Base-by-base conservation (phyloP, 352 stramenopile genomes). In the Thalassiosira mediterranea region DNA sequence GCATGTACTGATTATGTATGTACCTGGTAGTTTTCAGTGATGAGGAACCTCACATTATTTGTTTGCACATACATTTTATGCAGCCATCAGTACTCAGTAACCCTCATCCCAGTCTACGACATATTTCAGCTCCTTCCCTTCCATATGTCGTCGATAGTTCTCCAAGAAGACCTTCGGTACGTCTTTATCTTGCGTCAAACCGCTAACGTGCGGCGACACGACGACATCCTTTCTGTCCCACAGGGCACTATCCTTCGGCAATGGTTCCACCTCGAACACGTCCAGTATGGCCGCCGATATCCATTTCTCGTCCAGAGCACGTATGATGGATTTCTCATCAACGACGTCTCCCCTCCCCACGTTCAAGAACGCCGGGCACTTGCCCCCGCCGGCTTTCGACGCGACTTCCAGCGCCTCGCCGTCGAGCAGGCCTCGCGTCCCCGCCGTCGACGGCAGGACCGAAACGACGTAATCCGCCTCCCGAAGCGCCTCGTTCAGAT, bases 331-430 rank as follows among this genome's bases (percentile, higher is more conserved):
- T 28, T 44, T 46, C 67, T 95, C 90, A 19, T 73, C 69, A 52
- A 95, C 87, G 2, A 97, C 77, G 65, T 97, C 92, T 10, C 93
- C 93, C 46, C 92, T 88, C 2, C 93, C 93, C 57, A 95, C 91
- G 74, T 96, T 96, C 72, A 96, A 88, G 58, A 97, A 91, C 53
- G 95, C 88, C 15, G 92, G 90, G 34, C 32, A 70, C 17, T 66
- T 88, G 75, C 68, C 83, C 84, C 57, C 63, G 25, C 62, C 60
- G 2, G 1, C 23, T 31, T 19, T 57, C 0, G 73, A 65, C 49
- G 88, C 93, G 21, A 71, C 54, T 25, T 77, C 46, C 0, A 96
- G 67, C 17, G 82, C 86, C 21, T 68, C 60, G 26, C 89, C 77
- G 11, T 74, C 88, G 21, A 97, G 78, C 34, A 95, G 57, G 49